These are phyloP conservation scores for Aspergillus spinulosporus DNA, from an alignment of 2,329 filamentous ascomycete genomes.

Conservation along the genomic window DNA sequence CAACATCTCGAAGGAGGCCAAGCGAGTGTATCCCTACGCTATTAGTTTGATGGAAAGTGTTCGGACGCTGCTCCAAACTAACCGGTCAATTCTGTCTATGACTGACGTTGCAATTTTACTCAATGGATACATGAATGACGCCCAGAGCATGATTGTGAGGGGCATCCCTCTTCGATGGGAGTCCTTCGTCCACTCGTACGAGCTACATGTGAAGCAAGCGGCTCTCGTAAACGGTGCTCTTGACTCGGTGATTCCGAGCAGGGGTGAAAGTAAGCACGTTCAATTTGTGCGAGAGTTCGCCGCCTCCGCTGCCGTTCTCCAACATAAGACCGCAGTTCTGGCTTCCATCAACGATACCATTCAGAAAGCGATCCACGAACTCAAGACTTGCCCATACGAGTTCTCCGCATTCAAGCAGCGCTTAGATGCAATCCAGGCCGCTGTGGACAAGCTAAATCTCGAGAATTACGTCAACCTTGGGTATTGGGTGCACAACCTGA, in stretches of 20 bases:
- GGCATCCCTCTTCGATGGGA: constrained; percentile 94
- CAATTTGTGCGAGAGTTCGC: constrained; percentile 96
- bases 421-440: constrained; percentile 81
- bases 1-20: constrained; percentile 97
- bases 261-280: constrained; percentile 86
- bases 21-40: constrained; percentile 95
- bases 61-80: constrained; percentile 86
- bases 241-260: constrained; percentile 58
- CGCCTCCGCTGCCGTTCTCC: constrained; percentile 79
- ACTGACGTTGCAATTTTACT: constrained; percentile 82
- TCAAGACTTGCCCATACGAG: constrained; percentile 82
- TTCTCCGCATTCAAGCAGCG: constrained; percentile 74
- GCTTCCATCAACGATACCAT: constrained; percentile 75
- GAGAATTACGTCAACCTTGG: constrained; percentile 93
- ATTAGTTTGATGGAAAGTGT: constrained; percentile 99
- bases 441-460: constrained; percentile 93
- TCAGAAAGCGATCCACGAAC: constrained; percentile 78
- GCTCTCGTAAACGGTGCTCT: constrained; percentile 61
- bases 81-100: constrained; percentile 80
- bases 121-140: constrained; percentile 88
- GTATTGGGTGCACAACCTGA: constrained; percentile 86
- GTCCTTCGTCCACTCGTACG: constrained; percentile 95
- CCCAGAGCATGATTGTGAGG: constrained; percentile 78
- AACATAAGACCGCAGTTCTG: constrained; percentile 80
- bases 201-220: constrained; percentile 73